These are phyloP conservation scores for Pseudozyma tsukubaensis DNA, from an alignment of 1,284 basidiomycete species.

Conservation along the genomic window DNA sequence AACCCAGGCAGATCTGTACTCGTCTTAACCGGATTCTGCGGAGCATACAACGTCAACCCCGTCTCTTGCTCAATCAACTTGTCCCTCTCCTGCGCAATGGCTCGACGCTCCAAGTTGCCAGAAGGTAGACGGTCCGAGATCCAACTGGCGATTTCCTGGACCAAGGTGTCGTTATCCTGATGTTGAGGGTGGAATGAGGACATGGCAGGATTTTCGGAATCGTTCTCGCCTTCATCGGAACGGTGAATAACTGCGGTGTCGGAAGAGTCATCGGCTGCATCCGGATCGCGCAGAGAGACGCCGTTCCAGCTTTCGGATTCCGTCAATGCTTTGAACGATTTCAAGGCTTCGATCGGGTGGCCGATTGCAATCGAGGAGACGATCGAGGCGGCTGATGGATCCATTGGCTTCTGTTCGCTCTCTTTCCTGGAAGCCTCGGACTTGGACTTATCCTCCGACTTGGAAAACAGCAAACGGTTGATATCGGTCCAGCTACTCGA, in stretches of 20 bases:
- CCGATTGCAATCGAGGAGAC: neutral
- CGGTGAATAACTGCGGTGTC: constrained; percentile 3
- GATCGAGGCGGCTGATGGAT: neutral
- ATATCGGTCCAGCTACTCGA: constrained; percentile 57
- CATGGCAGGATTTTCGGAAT: constrained; percentile 17
- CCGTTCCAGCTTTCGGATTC: constrained; percentile 40
- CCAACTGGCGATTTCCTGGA: constrained; percentile 61
- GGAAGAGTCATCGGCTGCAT: constrained; percentile 17
- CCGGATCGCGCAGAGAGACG: constrained; percentile 39
- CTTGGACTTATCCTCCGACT: constrained; percentile 19
- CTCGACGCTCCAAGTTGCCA: constrained; percentile 52
- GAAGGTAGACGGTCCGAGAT: constrained; percentile 63
- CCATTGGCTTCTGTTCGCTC: neutral
- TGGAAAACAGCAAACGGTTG: constrained; percentile 56
- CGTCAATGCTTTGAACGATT: constrained; percentile 28
- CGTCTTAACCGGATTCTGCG: constrained; percentile 6
- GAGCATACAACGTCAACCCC: constrained; percentile 26
- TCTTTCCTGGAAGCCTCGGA: neutral
- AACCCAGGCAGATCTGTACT: constrained; percentile 2
- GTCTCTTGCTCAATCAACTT: constrained; percentile 33
- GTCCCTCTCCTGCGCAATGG: constrained; percentile 42
- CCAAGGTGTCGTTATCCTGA: constrained; percentile 46
- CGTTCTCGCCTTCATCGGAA: constrained; percentile 19
- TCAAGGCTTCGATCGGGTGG: constrained; percentile 18
- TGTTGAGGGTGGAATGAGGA: constrained; percentile 45